Conservation (phyloP, 2,329 filamentous ascomycete genomes). For the Verticillium nonalfalfae region DNA sequence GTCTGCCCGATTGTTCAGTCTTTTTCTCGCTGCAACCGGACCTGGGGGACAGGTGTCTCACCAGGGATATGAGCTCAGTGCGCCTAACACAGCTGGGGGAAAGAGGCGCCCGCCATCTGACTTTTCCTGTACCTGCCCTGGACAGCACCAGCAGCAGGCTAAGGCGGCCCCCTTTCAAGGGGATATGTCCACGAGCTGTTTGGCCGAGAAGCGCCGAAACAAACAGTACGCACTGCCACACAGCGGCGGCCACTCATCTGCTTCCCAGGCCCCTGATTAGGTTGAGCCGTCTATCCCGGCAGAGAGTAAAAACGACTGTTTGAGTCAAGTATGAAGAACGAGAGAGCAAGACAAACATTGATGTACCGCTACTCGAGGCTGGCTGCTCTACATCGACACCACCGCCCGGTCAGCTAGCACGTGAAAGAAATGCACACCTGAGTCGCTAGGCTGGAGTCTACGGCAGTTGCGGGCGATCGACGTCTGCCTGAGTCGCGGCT, state of each 20-base stretch:
- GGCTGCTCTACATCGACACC: not conserved
- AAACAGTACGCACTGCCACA: not conserved
- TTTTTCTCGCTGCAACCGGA: not conserved
- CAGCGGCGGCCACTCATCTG: not conserved
- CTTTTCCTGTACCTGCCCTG: not conserved
- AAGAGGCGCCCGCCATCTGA: not conserved
- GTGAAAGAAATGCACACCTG: not conserved
- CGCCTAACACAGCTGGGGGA: not conserved
- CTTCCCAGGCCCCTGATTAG: not conserved
- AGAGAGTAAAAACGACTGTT: not conserved
- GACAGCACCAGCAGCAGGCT: not conserved
- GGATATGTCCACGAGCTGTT: not conserved
- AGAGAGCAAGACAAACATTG: not conserved
- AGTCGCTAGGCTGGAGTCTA: not conserved
- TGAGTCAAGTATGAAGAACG: not conserved
- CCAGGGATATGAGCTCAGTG: not conserved
- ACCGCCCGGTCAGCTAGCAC: not conserved
- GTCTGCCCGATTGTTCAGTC: not conserved
- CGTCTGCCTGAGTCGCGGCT: not conserved
- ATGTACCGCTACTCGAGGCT: not conserved
- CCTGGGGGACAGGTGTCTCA: not conserved
- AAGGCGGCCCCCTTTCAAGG: not conserved
- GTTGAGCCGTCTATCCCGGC: not conserved
- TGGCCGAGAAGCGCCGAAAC: slow-evolving; percentile 1
- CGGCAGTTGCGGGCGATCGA: not conserved